Evolutionary conservation across 371 early-diverging fungal genomes (phyloP), one percentile per base, ranked within the genome.

Genomic region (Mucor circinelloides): DNA sequence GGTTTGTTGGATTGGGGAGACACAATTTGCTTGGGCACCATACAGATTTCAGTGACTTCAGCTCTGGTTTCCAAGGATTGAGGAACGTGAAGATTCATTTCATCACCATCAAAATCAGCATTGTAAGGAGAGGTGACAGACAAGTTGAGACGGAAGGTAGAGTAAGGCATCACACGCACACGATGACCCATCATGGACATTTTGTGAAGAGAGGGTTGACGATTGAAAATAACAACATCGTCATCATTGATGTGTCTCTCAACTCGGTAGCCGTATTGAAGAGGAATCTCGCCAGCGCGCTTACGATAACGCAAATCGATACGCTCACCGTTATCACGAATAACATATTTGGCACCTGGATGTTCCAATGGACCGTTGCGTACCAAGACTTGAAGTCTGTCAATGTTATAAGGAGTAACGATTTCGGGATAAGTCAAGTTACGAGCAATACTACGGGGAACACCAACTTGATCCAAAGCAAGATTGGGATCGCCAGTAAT

Each of bases 101-200:
- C 99, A 81, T 99, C 99, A 63, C 99, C 99, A 80, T 99, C 99
- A 84, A 99, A 99, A 89, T 99, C 99, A 66, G 99, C 99, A 75
- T 99, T 99, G 79, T 99, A 99, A 17, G 99, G 99, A n/a, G 98
- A 87, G 0, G 99, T 99, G 46, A 97, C 99, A 46, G 98, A 97
- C 46, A 99, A 83, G 74, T 99, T 99, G 62, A 99, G 87, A 64
- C 99, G 92, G 90, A 99, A 99, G 6, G 99, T 99, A 27, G 97
- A 97, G 78, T 94, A 97, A 1, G 98, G 97, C 99, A 99, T 99
- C 31, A 99, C 97, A 68, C 93, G 90, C 40, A 97, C 97, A 56
- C 90, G 84, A 82, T 99, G 99, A 6, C 98, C 99, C 99, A 99
- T 99, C 99, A 99, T 99, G 67, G 95, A 95, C 99, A 99, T 99